phyloP scores from a whole-genome alignment of 345 rosid genomes.

The Pseudoturritis turrita region DNA sequence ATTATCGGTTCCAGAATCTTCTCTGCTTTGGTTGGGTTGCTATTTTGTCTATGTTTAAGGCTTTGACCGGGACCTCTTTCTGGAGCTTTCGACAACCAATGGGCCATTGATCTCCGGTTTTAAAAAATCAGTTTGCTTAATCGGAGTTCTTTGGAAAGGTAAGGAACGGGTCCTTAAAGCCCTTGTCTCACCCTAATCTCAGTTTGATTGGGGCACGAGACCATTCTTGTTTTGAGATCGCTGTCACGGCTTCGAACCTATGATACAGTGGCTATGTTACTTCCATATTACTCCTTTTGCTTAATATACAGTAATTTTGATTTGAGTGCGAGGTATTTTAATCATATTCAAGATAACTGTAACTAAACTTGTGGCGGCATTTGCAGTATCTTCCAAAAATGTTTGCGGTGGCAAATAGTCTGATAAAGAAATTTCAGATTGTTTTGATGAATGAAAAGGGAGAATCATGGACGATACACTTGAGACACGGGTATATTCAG shows the following conservation, averaged over 20 bases:
- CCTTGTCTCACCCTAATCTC: no score
- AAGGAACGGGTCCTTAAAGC: no score
- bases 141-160: no score
- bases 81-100: no score
- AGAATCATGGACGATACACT: neutral
- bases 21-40: no score
- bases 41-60: no score
- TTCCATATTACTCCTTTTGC: neutral
- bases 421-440: neutral
- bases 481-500: neutral
- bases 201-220: neutral
- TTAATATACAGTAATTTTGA: neutral
- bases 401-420: neutral
- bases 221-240: neutral
- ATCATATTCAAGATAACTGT: neutral
- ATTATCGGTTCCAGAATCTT: no score
- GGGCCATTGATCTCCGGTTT: no score
- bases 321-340: neutral
- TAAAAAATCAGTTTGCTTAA: no score
- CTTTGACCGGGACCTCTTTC: no score
- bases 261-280: conserved; percentile 4
- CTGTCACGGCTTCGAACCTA: conserved; percentile 11
- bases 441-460: neutral
- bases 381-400: conserved; percentile 10
- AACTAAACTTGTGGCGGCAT: neutral